Evolutionary conservation across 129 eudicot species (phyloP).

Genomic region (Flaveria bidentis): DNA sequence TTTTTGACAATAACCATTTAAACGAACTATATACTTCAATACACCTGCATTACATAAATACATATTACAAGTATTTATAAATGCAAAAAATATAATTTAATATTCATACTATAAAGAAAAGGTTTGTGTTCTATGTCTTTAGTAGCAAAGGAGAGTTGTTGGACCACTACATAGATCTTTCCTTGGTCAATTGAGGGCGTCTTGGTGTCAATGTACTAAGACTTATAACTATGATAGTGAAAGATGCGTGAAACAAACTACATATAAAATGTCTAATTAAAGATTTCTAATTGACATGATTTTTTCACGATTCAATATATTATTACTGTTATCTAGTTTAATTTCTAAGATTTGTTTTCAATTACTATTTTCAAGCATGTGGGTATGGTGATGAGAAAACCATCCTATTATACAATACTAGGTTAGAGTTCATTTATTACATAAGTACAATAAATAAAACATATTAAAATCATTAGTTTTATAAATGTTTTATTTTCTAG

Average conservation of each 20-base stretch:
- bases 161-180: constrained; percentile 10
- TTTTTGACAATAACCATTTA: neutral
- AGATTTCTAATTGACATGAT: neutral
- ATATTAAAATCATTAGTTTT: too few relatives aligned
- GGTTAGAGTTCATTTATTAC: too few relatives aligned
- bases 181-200: constrained; percentile 1
- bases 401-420: neutral
- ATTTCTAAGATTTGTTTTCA: neutral
- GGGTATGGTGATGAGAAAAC: neutral
- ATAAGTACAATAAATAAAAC: too few relatives aligned
- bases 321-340: too few relatives aligned
- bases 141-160: constrained; percentile 19
- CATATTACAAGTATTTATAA: neutral
- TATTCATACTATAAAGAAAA: neutral
- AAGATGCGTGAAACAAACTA: neutral
- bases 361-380: neutral
- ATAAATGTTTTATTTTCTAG: too few relatives aligned
- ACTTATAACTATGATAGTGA: neutral
- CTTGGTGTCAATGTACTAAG: neutral
- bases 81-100: neutral
- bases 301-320: neutral
- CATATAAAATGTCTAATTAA: neutral
- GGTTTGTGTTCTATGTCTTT: neutral
- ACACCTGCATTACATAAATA: neutral
- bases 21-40: neutral